Percentiles rank a stretch among this genome's conserved stretches.
Evolutionary conservation across 352 stramenopile species (phyloP).

Genomic region (Paralagenidium karlingii): DNA sequence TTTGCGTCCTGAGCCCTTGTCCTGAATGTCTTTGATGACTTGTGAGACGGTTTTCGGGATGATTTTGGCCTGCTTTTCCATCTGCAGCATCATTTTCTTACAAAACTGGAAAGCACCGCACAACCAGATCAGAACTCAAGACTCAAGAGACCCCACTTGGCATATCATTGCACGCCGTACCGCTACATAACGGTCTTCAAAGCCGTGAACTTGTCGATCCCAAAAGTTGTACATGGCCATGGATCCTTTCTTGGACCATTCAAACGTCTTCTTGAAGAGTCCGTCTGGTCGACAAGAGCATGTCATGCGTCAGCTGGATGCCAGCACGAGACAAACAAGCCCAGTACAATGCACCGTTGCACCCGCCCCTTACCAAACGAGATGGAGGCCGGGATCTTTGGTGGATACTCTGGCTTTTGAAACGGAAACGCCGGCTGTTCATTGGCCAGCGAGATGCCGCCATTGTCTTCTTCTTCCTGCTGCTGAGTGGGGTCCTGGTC

Average conservation of each 20-base stretch:
- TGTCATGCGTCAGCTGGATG: too few species aligned
- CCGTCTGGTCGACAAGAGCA: conserved; percentile 19
- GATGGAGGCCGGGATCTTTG: conserved; percentile 32
- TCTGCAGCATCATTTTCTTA: conserved; percentile 34
- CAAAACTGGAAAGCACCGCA: too few species aligned
- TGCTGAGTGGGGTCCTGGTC: conserved; percentile 22
- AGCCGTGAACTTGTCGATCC: conserved; percentile 44
- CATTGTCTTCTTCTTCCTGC: conserved; percentile 13
- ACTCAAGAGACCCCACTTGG: too few species aligned
- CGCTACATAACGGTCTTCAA: conserved; percentile 50
- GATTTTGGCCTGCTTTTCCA: conserved; percentile 35
- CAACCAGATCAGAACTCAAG: too few species aligned
- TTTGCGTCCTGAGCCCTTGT: too few species aligned
- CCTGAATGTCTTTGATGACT: too few species aligned
- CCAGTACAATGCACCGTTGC: neutral
- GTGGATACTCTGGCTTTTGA: conserved; percentile 21
- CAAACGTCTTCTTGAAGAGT: conserved; percentile 23
- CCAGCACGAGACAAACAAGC: neutral
- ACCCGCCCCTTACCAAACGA: conserved; percentile 20
- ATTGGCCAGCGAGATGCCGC: conserved; percentile 18
- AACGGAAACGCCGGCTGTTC: conserved; percentile 28
- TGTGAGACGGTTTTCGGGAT: conserved; percentile 6
- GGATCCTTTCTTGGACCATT: conserved; percentile 35
- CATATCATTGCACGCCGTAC: too few species aligned
- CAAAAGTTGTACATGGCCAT: conserved; percentile 61